These are phyloP conservation scores for Populus simonii DNA, from an alignment of 345 rosid genomes.

Conservation along the genomic window DNA sequence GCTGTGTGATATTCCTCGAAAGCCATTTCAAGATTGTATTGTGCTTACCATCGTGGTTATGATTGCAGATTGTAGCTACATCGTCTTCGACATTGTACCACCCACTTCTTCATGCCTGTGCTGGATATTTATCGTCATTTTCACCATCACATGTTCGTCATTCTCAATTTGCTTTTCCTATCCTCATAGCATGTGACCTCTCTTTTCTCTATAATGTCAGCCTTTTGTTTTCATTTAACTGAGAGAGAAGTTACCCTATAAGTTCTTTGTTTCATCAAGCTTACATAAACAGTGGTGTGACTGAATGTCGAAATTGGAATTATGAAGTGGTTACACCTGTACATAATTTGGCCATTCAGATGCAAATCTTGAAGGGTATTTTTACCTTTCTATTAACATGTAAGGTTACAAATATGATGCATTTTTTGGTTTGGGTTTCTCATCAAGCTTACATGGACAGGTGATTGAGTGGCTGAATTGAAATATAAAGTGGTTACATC, in stretches of 20 bases:
- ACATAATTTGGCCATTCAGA: too few species aligned
- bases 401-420: too few species aligned
- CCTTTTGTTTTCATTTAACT: background rate
- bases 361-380: too few species aligned
- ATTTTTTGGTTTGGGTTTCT: too few species aligned
- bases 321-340: background rate
- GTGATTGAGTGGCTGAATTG: background rate
- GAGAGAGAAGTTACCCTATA: background rate
- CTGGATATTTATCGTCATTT: constrained; percentile 73
- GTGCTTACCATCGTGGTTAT: constrained; percentile 21
- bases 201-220: background rate
- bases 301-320: background rate
- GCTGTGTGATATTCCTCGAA: constrained; percentile 3
- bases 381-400: too few species aligned
- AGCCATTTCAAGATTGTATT: constrained; percentile 7
- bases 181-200: constrained; percentile 4
- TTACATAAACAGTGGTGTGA: background rate
- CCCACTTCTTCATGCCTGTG: constrained; percentile 67
- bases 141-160: constrained; percentile 74
- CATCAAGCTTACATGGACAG: too few species aligned
- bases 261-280: background rate
- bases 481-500: background rate
- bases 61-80: constrained; percentile 67
- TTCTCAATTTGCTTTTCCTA: constrained; percentile 15
- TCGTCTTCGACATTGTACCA: constrained; percentile 56